Percentiles rank a stretch among this genome's conserved stretches.
Conservation (phyloP, 495 filamentous ascomycete species). For the Hapsidospora chrysogenum region DNA sequence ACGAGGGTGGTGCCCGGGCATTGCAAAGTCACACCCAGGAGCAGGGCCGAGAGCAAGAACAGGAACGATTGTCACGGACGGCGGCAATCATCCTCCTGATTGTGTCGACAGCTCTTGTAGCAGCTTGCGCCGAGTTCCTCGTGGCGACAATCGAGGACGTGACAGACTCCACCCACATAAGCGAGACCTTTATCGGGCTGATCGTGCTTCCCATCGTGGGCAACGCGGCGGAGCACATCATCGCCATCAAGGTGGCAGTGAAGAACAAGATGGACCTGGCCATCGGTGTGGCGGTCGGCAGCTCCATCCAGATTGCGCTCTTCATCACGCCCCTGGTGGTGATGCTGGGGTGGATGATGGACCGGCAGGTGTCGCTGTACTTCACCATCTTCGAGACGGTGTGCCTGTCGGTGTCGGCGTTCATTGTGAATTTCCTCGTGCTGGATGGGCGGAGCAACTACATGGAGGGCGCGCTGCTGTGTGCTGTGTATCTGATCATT, state of each 20-base stretch:
- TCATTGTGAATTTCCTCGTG: slow-evolving; percentile 82
- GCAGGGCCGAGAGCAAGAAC: slow-evolving; percentile 18
- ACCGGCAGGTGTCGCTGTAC: slow-evolving; percentile 71
- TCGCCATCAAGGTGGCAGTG: slow-evolving; percentile 68
- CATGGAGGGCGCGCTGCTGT: slow-evolving; percentile 67
- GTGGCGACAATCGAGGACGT: slow-evolving; percentile 65
- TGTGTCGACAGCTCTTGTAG: slow-evolving; percentile 62
- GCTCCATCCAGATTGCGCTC: slow-evolving; percentile 76
- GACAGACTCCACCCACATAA: slow-evolving; percentile 41
- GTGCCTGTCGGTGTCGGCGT: slow-evolving; percentile 67
- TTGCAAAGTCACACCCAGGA: too few relatives aligned
- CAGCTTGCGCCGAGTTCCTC: slow-evolving; percentile 76
- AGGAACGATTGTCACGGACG: slow-evolving; percentile 59
- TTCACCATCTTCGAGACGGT: slow-evolving; percentile 90
- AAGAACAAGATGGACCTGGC: slow-evolving; percentile 97
- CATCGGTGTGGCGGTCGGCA: slow-evolving; percentile 78
- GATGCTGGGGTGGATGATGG: slow-evolving; percentile 74
- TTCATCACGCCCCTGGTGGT: slow-evolving; percentile 84
- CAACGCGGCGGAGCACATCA: slow-evolving; percentile 86
- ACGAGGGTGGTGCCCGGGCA: too few relatives aligned
- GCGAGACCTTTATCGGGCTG: slow-evolving; percentile 70
- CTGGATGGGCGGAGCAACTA: slow-evolving; percentile 81
- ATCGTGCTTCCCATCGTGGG: slow-evolving; percentile 85
- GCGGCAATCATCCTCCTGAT: slow-evolving; percentile 60
- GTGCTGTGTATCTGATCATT: slow-evolving; percentile 72